Evolutionary conservation across 2,329 filamentous ascomycete genomes (phyloP).

Genomic region (Verticillium dahliae): DNA sequence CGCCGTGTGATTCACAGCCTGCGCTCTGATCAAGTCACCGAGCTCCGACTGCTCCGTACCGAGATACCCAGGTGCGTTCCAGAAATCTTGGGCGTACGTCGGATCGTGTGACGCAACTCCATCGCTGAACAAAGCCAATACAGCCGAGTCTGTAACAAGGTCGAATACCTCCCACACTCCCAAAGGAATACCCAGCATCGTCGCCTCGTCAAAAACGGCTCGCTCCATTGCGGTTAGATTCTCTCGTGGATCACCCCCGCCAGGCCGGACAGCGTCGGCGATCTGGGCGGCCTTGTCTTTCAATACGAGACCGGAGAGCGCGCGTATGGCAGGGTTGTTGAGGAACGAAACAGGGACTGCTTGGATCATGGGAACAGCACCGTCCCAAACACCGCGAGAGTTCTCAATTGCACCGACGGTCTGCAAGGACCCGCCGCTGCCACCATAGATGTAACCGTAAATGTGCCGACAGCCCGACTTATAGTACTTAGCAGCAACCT

Average conservation of each 20-base stretch:
- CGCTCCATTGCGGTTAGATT: constrained; percentile 1
- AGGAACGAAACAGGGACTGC: constrained; percentile 11
- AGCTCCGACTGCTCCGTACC: constrained; percentile 8
- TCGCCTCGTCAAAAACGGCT: constrained; percentile 4
- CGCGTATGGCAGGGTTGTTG: constrained; percentile 10
- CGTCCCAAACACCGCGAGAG: constrained; percentile 15
- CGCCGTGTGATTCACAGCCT: constrained; percentile 1
- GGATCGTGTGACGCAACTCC: constrained; percentile 3
- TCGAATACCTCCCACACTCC: constrained; percentile 8
- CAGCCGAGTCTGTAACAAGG: neutral
- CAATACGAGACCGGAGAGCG: constrained; percentile 7
- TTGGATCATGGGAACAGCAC: constrained; percentile 13
- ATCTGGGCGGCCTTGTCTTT: constrained; percentile 1
- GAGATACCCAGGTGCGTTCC: constrained; percentile 9
- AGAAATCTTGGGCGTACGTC: constrained; percentile 12
- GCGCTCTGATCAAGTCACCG: constrained; percentile 6
- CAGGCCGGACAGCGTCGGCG: constrained; percentile 4
- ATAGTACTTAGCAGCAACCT: constrained; percentile 11
- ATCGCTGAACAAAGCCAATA: neutral
- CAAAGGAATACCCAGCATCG: constrained; percentile 4
- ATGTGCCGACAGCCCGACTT: neutral
- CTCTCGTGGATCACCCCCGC: neutral
- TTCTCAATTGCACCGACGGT: constrained; percentile 14
- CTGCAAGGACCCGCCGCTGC: constrained; percentile 15
- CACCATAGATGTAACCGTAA: constrained; percentile 17